Base-by-base conservation (phyloP, 2,329 filamentous ascomycete species). In the Ambrosiella cleistominuta region DNA sequence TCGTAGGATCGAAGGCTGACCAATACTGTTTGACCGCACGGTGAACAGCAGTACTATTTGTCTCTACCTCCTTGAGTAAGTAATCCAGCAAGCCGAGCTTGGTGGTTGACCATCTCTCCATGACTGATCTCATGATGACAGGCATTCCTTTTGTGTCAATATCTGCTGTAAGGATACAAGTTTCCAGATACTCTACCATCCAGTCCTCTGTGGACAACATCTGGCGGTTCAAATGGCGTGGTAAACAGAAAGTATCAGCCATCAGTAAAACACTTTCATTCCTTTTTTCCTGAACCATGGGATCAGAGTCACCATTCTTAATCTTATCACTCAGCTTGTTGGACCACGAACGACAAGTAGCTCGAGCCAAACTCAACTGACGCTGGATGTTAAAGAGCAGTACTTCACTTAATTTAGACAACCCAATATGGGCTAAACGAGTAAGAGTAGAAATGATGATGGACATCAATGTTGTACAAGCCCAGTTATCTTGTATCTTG, bases 401-500 rank as follows among this genome's bases (percentile, higher is more conserved):
- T 27, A 5, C 40, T n/a, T n/a, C 51, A 5, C 8, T 53, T 9
- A 53, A n/a, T 37, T 36, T 15, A 17, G 5, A 53, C 13, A 38
- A 13, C 4, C 38, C 11, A 42, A 58, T 38, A 51, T 57, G 55
- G n/a, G 78, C 62, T 0, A 78, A 38, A 9, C 75, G 68, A n/a
- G 68, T 64, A 1, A 70, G 63, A 1, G 81, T 62, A 2, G 66
- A 63, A 0, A 73, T 65, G 9, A 77, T 70, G 0, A 64, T 66
- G 3, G 69, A 65, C 2, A 76, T 62, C 0, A 72, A 70, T 38
- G 68, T 61, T 12, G 68, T 70, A 1, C 72, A 73, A 59, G 78
- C 69, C 77, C 77, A 80, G 57, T 78, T 80, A n/a, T 69, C 67
- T 59, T 73, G 65, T 7, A 77, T 68, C 0, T 67, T 67, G 0